Conservation (phyloP, 2,329 filamentous ascomycete genomes). For the Rhinocladiella similis region DNA sequence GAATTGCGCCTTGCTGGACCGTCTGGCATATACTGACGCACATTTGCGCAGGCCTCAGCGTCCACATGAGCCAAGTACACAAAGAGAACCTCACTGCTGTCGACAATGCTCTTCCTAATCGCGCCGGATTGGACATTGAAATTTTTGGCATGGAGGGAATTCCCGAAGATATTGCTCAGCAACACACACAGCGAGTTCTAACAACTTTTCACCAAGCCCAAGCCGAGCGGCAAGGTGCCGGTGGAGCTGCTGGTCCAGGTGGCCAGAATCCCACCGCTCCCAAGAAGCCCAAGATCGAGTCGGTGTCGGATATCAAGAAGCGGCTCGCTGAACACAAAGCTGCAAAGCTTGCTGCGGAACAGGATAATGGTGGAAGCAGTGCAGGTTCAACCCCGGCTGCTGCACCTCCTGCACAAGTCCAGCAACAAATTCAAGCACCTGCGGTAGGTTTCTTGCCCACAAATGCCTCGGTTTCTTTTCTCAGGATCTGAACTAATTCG, state of each 20-base stretch:
- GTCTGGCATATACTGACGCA: not conserved
- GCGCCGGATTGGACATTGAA: constrained; percentile 83
- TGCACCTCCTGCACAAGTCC: constrained; percentile 48
- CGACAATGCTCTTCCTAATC: constrained; percentile 87
- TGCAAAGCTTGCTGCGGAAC: constrained; percentile 58
- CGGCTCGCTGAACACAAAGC: constrained; percentile 76
- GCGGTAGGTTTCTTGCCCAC: constrained; percentile 43
- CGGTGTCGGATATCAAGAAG: constrained; percentile 74
- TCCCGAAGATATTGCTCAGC: constrained; percentile 77
- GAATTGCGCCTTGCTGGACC: not conserved
- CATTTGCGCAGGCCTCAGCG: constrained; percentile 69
- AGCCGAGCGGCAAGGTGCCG: constrained; percentile 75
- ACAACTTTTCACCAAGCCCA: constrained; percentile 83
- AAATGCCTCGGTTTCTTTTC: not conserved
- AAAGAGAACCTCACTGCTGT: constrained; percentile 86
- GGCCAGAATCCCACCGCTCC: constrained; percentile 43
- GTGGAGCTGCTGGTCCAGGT: constrained; percentile 78
- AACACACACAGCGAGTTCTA: constrained; percentile 83
- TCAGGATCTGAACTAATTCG: constrained; percentile 5
- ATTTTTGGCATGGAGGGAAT: constrained; percentile 99
- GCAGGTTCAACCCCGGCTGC: constrained; percentile 59
- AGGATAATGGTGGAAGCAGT: constrained; percentile 56
- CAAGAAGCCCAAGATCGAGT: constrained; percentile 73
- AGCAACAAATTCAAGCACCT: constrained; percentile 33
- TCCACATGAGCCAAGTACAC: constrained; percentile 98